Evolutionary conservation across 2,329 filamentous ascomycete genomes (phyloP), one percentile per base, ranked within the genome.

Genomic region (Colletotrichum orchidophilum): DNA sequence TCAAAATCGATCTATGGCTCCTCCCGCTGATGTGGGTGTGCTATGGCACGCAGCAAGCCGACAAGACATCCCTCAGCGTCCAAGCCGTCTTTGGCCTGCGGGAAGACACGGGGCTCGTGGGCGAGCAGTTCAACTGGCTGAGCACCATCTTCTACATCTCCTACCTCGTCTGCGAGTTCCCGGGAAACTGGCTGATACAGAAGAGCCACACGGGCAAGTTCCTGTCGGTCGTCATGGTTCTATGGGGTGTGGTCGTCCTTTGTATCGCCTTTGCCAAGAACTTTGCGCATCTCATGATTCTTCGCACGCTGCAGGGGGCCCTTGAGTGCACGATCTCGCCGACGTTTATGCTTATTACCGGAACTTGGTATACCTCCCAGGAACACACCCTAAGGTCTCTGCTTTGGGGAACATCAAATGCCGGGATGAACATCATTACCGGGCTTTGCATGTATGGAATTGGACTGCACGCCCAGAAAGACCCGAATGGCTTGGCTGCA

Each of bases 151-250:
- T 80, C 55, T 80, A 80, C 39, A 72, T 79, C 4, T 71, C 78
- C 3, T 78, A 77, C 69, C 55, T 78, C 61, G 71, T 78, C 6
- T 77, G 73, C 66, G 78, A 80, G 73, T 74, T 71, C 2, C 77
- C 77, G 0, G 74, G 71, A 4, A 80, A 78, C 54, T 80, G 62
- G 62, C n/a, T 58, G 62, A 57, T 65, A 7, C 62, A 65, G 15
- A 57, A 58, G 52, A 33, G n/a, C 73, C 76, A 80, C 11, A 78
- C 78, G 0, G 80, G 81, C 33, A 78, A 76, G 49, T 77, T 80
- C 18, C 65, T 83, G 15, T 79, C 78, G 8, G 75, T 78, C 5
- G 79, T 80, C 53, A 82, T 83, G 80, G 62, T 78, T 0, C 52
- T 75, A 0, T 79, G 77, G 77, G 79, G 79, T 12, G 69, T 79